Evolutionary conservation across 2,329 filamentous ascomycete species (phyloP), one percentile per base, ranked within the genome.

Genomic region (Trichoderma brevicompactum): DNA sequence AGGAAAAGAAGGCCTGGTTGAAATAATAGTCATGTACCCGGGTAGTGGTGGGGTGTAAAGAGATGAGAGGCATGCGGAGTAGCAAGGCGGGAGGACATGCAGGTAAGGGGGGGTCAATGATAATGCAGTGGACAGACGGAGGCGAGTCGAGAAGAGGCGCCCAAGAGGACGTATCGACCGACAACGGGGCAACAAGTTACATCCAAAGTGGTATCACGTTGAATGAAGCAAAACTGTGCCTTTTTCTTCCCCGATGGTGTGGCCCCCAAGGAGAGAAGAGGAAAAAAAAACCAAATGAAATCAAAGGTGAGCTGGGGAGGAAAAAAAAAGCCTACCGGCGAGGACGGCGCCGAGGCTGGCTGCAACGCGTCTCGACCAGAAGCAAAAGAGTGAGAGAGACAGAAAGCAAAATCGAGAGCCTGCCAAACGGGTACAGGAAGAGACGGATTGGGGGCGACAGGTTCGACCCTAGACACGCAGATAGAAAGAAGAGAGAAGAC

Each of bases 11-110:
- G 70, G 40, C 48, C 32, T 70, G 69, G 62, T 74, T 76, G 71
- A 74, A 75, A 73, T 75, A 64, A 54, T 43, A 64, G 74, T 71
- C 70, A 71, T 71, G 72, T 71, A 53, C 50, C 46, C 54, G 41
- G 73, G 74, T 72, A 74, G 70, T 73, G 74, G 76, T 78, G 74
- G 76, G 76, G 74, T 75, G 74, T 69, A 68, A 66, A 70, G 72
- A 71, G 70, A 69, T 73, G 72, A 70, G 59, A 73, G 75, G 70
- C 69, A 73, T 77, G 72, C 74, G 77, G 76, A 79, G 79, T 78
- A 80, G 79, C 74, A 77, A 75, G 77, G 77, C 77, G 77, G 76
- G 77, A 76, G 76, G 75, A 79, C 75, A 80, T 80, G 79, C 79
- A 81, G 74, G 74, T 78, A 76, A 76, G 77, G 77, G 58, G 52